Evolutionary conservation across 2,329 filamentous ascomycete genomes (phyloP).

Genomic region (Aspergillus sp.): DNA sequence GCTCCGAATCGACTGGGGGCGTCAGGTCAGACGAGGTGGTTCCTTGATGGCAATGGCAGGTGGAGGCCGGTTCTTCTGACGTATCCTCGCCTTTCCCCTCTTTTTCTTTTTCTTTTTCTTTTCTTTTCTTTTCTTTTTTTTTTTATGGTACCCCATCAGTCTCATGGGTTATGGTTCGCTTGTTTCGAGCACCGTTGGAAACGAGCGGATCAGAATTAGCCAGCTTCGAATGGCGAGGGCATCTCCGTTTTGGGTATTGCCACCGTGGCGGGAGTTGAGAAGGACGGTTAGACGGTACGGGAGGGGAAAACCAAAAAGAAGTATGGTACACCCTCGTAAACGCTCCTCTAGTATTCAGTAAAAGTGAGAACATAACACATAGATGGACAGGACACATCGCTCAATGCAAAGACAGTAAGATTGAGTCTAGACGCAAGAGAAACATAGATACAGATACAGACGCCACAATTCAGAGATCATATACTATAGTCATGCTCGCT

Average conservation of each 20-base stretch:
- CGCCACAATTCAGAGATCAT: slow-evolving; percentile 26
- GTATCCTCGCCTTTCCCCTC: background rate
- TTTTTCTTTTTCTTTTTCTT: background rate
- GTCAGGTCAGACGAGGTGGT: background rate
- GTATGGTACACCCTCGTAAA: background rate
- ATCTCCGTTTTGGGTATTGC: background rate
- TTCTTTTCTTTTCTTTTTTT: background rate
- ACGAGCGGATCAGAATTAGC: background rate
- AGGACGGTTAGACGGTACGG: too few relatives aligned
- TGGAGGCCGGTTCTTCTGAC: background rate
- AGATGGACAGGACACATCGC: background rate
- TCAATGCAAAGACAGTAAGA: slow-evolving; percentile 6
- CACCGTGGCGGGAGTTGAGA: background rate
- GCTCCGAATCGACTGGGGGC: too few relatives aligned
- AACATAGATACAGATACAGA: slow-evolving; percentile 22
- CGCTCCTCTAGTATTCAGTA: background rate
- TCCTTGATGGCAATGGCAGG: background rate
- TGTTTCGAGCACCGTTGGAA: background rate
- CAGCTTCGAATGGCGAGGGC: background rate
- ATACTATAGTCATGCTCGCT: slow-evolving; percentile 32
- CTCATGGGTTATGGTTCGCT: background rate
- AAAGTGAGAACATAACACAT: background rate
- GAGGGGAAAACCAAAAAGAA: background rate
- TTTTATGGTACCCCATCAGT: background rate
- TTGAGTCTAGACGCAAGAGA: slow-evolving; percentile 16